phyloP scores from a whole-genome alignment of 2,329 filamentous ascomycete genomes.

The Xylariaceae sp. region DNA sequence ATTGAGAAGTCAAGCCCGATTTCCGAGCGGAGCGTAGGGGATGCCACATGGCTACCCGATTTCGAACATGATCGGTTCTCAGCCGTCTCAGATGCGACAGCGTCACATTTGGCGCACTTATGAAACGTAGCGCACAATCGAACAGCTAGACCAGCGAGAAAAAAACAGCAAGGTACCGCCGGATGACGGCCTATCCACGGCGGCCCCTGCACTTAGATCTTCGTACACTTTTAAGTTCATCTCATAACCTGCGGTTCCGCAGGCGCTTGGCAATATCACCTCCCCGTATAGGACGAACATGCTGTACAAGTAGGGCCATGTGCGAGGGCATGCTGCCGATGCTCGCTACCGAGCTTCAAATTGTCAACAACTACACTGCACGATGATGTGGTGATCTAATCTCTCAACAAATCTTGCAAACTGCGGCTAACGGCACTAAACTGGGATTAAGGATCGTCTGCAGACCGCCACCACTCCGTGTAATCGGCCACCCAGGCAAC shows the following conservation, averaged over 20 bases:
- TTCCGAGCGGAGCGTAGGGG: constrained; percentile 17
- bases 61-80: constrained; percentile 21
- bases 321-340: neutral
- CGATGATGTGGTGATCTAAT: constrained; percentile 8
- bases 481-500: too few relatives aligned
- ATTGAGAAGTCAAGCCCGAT: constrained; percentile 22
- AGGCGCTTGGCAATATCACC: too few relatives aligned
- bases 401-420: constrained; percentile 5
- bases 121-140: constrained; percentile 21
- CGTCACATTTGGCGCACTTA: constrained; percentile 26
- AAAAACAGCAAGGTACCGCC: constrained; percentile 9
- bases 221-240: too few relatives aligned
- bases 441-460: constrained; percentile 7
- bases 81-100: constrained; percentile 21
- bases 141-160: constrained; percentile 7
- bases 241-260: too few relatives aligned
- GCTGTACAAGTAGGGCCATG: too few relatives aligned
- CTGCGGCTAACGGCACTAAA: constrained; percentile 6
- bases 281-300: too few relatives aligned
- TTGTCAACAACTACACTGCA: too few relatives aligned
- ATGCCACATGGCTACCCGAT: constrained; percentile 27
- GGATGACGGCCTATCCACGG: neutral
- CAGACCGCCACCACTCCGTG: neutral
- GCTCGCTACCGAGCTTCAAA: neutral
- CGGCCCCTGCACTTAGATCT: too few relatives aligned